phyloP scores from a whole-genome alignment of 805 yeast species.

The Pichia phayaonensis region DNA sequence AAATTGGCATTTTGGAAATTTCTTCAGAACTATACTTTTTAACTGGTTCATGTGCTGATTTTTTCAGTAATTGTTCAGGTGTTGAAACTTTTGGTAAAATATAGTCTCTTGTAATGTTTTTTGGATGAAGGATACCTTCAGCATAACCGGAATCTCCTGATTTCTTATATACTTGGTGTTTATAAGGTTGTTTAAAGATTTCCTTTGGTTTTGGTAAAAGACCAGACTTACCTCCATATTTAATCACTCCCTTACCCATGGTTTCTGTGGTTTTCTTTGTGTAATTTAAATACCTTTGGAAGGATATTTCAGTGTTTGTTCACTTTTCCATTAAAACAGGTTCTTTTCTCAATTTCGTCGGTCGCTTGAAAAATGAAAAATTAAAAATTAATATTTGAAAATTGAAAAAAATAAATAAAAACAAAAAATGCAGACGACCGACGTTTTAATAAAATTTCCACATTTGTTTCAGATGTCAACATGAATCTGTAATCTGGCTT shows the following conservation, averaged over 20 bases:
- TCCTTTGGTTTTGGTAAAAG: constrained; percentile 72
- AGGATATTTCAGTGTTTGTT: too few species aligned
- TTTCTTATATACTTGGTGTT: constrained; percentile 42
- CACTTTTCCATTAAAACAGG: not conserved
- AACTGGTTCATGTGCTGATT: constrained; percentile 43
- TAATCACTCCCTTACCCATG: constrained; percentile 45
- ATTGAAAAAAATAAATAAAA: not conserved
- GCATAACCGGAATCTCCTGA: constrained; percentile 62
- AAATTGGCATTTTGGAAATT: constrained; percentile 28
- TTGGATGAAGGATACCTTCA: constrained; percentile 60
- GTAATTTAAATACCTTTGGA: too few species aligned
- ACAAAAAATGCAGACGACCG: not conserved
- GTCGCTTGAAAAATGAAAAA: not conserved
- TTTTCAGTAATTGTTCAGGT: constrained; percentile 50
- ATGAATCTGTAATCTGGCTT: not conserved
- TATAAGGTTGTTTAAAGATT: constrained; percentile 61
- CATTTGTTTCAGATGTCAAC: not conserved
- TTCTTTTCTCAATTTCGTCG: not conserved
- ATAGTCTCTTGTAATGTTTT: constrained; percentile 50
- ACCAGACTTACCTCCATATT: constrained; percentile 67
- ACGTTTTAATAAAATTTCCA: not conserved
- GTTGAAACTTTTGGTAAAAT: constrained; percentile 45
- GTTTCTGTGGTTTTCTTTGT: not conserved
- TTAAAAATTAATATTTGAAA: not conserved
- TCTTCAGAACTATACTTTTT: constrained; percentile 26